Percentiles rank a stretch among this genome's conserved stretches.
Evolutionary conservation across 2,329 filamentous ascomycete species (phyloP).

Genomic region (Penicillium sp.): DNA sequence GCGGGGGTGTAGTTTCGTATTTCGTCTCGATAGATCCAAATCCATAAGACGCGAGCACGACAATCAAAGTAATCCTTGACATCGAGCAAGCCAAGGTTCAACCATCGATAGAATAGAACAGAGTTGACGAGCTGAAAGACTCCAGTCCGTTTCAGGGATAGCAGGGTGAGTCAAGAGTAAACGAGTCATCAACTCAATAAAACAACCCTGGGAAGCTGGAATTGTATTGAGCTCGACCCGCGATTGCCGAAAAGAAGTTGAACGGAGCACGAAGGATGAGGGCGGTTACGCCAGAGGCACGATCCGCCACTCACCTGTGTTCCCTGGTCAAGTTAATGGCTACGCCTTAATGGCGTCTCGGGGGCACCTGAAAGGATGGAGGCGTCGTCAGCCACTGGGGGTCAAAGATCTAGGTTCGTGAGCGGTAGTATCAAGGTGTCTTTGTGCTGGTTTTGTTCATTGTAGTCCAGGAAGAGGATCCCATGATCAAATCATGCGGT

Average conservation of each 20-base stretch:
- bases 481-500: neutral
- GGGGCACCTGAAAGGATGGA: neutral
- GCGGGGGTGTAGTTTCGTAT: no score
- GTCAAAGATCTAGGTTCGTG: constrained; percentile 1
- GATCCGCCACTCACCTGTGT: constrained; percentile 6
- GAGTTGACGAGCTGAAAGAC: neutral
- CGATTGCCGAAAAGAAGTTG: constrained; percentile 4
- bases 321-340: constrained; percentile 4
- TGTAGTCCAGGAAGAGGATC: neutral
- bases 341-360: neutral
- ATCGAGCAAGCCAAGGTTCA: neutral
- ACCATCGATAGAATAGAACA: neutral
- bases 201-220: neutral
- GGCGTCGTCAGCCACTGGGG: constrained; percentile 5
- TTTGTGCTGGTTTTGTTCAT: neutral
- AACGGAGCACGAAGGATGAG: constrained; percentile 3
- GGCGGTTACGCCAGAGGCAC: constrained; percentile 8
- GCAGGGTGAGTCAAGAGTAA: neutral
- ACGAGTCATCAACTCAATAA: neutral
- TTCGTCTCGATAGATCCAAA: neutral
- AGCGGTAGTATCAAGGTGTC: neutral
- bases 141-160: neutral
- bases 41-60: neutral
- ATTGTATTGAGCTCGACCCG: constrained; percentile 1
- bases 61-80: neutral